Evolutionary conservation across 805 yeast genomes (phyloP), one percentile per base, ranked within the genome.

Genomic region (Nakazawaea populi): DNA sequence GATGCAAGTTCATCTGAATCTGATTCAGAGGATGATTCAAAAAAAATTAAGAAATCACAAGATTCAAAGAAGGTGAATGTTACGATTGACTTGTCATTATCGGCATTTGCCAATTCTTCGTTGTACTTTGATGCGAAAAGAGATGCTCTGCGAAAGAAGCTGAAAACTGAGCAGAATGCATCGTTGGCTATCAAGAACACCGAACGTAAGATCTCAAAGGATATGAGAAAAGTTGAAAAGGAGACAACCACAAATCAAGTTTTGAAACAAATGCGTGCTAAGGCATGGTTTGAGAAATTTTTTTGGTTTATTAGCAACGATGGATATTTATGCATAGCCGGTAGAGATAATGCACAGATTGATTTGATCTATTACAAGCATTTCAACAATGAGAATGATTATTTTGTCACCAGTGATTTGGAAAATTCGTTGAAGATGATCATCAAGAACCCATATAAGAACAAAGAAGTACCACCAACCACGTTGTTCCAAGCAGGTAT

Each of bases 241-340:
- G 74, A 74, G 44, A 73, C 73, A 4, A 65, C 74, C 36, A 53
- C 63, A 9, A 57, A 58, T 46, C 76, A 72, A 30, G 62, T 70
- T 6, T 68, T 85, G 51, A 83, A 79, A 54, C 81, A 78, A 38
- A 70, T 87, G 34, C 76, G 97, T 44, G 73, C 79, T 4, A 89
- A 89, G 44, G 84, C 74, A 62, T 91, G 97, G 88, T 94, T 94
- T 70, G 99, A 94, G 63, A 94, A 92, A 66, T 92, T 85, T 65
- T 82, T 76, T 60, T 94, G 99, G 99, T 94, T 94, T 61, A 73
- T 91, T n/a, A 80, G 97, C 0, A 82, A 85, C 56, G 98, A 92
- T 62, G 91, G 94, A 0, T 90, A 87, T 61, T 69, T 94, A 46
- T 87, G 95, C 52, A 66, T 94, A 49, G 89, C 91, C 44, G 98